Conservation (phyloP, 2,329 filamentous ascomycete genomes). For the Paecilomyces dactylethromorphus region DNA sequence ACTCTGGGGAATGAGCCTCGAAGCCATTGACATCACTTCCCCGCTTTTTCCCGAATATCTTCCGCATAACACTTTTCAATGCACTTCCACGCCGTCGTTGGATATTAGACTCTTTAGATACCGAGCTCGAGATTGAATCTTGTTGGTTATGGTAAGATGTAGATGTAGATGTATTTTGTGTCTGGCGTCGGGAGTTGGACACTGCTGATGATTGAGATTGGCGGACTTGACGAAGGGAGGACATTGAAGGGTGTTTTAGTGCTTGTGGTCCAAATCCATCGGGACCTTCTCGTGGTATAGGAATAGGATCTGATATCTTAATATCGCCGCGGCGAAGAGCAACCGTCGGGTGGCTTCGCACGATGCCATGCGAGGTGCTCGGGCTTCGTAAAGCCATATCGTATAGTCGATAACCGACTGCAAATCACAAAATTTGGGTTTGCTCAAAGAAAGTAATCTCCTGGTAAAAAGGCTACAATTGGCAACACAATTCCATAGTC, state of each 20-base stretch:
- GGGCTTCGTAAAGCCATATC: neutral
- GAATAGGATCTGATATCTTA: conserved; percentile 22
- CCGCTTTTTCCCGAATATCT: conserved; percentile 35
- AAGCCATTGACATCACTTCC: neutral
- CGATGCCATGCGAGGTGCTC: conserved; percentile 4
- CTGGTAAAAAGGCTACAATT: neutral
- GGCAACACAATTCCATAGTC: neutral
- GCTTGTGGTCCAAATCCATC: conserved; percentile 7
- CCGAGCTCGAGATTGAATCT: conserved; percentile 15
- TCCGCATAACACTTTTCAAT: conserved; percentile 38
- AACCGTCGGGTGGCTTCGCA: neutral
- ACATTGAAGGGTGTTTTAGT: conserved; percentile 6
- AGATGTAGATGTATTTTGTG: conserved; percentile 3
- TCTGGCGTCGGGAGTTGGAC: conserved; percentile 2
- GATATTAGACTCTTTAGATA: conserved; percentile 15
- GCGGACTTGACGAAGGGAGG: conserved; percentile 3
- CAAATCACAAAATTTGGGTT: neutral
- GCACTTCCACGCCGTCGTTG: conserved; percentile 37
- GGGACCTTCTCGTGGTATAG: conserved; percentile 8
- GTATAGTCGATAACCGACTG: neutral
- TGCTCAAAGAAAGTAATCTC: neutral
- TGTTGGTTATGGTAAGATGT: conserved; percentile 14
- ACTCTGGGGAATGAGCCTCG: neutral
- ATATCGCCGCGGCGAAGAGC: conserved; percentile 20
- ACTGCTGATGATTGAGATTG: conserved; percentile 3